Conservation (phyloP, 2,329 filamentous ascomycete species). For the Fonsecaea pedrosoi region DNA sequence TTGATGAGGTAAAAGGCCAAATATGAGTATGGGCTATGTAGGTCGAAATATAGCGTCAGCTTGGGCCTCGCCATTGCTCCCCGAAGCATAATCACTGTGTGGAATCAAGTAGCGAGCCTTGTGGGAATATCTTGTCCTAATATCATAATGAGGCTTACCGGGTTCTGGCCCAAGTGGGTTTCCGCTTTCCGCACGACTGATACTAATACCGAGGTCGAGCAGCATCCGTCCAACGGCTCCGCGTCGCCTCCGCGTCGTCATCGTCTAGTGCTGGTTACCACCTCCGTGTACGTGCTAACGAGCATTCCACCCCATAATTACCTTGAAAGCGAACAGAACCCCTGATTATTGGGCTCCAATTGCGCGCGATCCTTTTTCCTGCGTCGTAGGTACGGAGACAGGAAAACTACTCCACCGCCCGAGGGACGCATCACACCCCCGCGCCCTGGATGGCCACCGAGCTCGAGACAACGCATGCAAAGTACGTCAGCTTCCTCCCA, state of each 20-base stretch:
- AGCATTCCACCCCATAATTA: neutral
- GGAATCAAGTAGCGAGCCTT: neutral
- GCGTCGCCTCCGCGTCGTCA: slow-evolving; percentile 7
- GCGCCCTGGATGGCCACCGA: neutral
- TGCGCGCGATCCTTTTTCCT: neutral
- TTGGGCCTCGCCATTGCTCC: slow-evolving; percentile 54
- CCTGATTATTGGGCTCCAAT: neutral
- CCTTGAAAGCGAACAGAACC: neutral
- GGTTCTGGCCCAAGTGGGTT: neutral
- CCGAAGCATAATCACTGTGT: neutral
- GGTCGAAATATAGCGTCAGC: slow-evolving; percentile 64
- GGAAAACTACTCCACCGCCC: neutral
- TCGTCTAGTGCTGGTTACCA: neutral
- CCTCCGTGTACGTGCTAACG: neutral
- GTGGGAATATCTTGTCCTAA: neutral
- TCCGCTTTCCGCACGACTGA: neutral
- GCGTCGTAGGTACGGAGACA: neutral
- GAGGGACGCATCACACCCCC: neutral
- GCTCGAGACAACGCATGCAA: slow-evolving; percentile 6
- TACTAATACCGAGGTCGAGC: neutral
- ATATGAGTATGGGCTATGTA: slow-evolving; percentile 66
- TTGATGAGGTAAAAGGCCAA: slow-evolving; percentile 63
- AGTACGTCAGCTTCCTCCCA: slow-evolving; percentile 26
- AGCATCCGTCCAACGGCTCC: slow-evolving; percentile 4
- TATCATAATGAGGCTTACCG: neutral